Evolutionary conservation across 306 rosid genomes (phyloP).

Genomic region (Prosopis cineraria): DNA sequence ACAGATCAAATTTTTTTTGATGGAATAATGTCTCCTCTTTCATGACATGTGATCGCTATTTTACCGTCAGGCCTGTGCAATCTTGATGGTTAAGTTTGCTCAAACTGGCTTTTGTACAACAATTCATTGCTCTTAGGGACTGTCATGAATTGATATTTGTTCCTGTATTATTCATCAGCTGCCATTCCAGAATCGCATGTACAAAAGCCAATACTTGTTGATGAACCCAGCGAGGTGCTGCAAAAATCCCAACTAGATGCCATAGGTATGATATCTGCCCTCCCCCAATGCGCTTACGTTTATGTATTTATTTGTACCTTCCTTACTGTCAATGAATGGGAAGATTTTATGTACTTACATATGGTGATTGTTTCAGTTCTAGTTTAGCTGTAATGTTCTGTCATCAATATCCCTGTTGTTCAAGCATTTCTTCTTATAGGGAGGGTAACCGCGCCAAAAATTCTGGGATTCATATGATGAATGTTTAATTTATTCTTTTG

Average conservation of each 20-base stretch:
- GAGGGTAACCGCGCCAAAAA: background rate
- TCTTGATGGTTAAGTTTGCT: background rate
- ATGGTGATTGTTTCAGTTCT: background rate
- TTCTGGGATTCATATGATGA: background rate
- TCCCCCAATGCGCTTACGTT: background rate
- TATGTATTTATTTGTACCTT: background rate
- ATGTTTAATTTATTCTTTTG: background rate
- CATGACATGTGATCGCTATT: slow-evolving; percentile 4
- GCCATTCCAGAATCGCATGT: slow-evolving; percentile 39
- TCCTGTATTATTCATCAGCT: slow-evolving; percentile 44
- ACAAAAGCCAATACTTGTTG: slow-evolving; percentile 52
- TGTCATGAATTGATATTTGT: slow-evolving; percentile 22
- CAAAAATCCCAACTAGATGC: slow-evolving; percentile 67
- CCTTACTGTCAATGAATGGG: slow-evolving; percentile 7
- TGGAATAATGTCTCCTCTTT: background rate
- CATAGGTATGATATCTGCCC: slow-evolving; percentile 50
- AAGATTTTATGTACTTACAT: background rate
- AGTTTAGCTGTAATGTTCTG: background rate
- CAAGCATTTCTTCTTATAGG: slow-evolving; percentile 10
- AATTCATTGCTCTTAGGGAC: slow-evolving; percentile 7
- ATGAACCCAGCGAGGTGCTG: slow-evolving; percentile 51
- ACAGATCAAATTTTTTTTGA: background rate
- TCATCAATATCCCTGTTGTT: background rate
- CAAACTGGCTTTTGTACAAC: background rate
- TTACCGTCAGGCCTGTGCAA: slow-evolving; percentile 16